phyloP scores from a whole-genome alignment of 805 yeast species.

The Myxozyma mucilagina region DNA sequence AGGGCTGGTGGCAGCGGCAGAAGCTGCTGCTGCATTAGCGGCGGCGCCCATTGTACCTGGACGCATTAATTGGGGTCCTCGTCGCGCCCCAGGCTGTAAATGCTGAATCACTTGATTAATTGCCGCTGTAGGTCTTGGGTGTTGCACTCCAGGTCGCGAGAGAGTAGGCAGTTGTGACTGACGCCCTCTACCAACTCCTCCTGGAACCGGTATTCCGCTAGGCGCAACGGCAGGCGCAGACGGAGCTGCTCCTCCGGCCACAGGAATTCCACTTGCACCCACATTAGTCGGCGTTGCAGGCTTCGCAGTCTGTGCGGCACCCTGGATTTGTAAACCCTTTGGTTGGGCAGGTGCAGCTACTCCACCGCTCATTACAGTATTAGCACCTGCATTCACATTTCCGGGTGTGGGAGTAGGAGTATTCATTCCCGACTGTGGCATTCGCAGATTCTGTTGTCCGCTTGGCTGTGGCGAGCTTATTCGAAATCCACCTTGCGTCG shows the following conservation, averaged over 20 bases:
- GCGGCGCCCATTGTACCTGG: slow-evolving; percentile 3
- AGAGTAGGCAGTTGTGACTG: slow-evolving; percentile 26
- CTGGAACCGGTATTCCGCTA: background rate
- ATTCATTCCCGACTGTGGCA: background rate
- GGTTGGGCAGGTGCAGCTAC: slow-evolving; percentile 2
- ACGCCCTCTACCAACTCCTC: background rate
- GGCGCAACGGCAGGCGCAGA: background rate
- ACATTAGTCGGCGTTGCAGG: slow-evolving; percentile 6
- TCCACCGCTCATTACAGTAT: too few species aligned
- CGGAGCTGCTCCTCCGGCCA: background rate
- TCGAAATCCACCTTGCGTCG: background rate
- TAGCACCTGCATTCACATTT: too few species aligned
- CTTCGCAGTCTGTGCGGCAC: background rate
- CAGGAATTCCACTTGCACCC: background rate
- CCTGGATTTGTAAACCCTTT: slow-evolving; percentile 7
- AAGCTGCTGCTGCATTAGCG: background rate
- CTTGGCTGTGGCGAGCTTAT: background rate
- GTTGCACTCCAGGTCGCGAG: slow-evolving; percentile 20
- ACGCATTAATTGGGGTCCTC: slow-evolving; percentile 9
- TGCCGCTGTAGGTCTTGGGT: background rate
- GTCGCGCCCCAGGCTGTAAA: slow-evolving; percentile 14
- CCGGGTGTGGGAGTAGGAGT: background rate
- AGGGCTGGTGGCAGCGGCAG: slow-evolving; percentile 3
- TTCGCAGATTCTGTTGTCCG: background rate
- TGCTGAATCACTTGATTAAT: slow-evolving; percentile 12